A percentile compares a stretch with the other conserved stretches of the same genome.
Evolutionary conservation across 1,284 basidiomycete species (phyloP).

Genomic region (Quambalaria eucalypti): DNA sequence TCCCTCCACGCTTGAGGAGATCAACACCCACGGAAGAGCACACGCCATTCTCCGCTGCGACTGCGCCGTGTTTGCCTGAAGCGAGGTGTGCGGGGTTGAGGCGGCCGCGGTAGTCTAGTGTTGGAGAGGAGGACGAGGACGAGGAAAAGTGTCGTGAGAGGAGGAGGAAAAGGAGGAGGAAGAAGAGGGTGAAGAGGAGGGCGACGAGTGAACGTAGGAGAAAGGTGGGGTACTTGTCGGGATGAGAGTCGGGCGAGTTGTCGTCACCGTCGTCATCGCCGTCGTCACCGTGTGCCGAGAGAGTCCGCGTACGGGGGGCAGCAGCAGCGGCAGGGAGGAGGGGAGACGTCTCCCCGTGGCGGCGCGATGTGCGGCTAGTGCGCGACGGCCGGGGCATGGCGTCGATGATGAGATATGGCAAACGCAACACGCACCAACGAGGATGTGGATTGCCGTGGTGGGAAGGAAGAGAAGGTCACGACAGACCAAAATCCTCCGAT

Average conservation of each 20-base stretch:
- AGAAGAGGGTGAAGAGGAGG: not conserved
- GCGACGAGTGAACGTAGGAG: not conserved
- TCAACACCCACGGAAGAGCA: slow-evolving; percentile 27
- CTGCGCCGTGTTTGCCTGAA: slow-evolving; percentile 18
- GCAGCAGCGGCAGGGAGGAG: not conserved
- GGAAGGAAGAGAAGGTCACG: no score
- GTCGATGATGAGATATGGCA: no score
- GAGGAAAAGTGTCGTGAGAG: not conserved
- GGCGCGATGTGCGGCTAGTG: no score
- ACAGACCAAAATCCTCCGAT: no score
- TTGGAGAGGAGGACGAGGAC: not conserved
- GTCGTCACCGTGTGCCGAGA: not conserved
- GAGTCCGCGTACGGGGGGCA: no score
- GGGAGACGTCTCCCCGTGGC: not conserved
- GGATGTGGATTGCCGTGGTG: no score
- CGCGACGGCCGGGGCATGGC: no score
- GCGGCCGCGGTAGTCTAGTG: slow-evolving; percentile 12
- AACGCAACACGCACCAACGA: no score
- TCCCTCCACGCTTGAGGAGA: slow-evolving; percentile 61
- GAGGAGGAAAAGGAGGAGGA: not conserved
- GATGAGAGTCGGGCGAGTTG: not conserved
- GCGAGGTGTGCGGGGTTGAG: slow-evolving; percentile 22
- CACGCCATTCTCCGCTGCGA: slow-evolving; percentile 26
- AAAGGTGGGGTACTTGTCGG: not conserved
- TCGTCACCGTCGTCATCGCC: not conserved